A percentile compares a stretch with the other conserved stretches of the same genome.
phyloP scores from a whole-genome alignment of 2,329 filamentous ascomycete species.

The Cytospora mali region DNA sequence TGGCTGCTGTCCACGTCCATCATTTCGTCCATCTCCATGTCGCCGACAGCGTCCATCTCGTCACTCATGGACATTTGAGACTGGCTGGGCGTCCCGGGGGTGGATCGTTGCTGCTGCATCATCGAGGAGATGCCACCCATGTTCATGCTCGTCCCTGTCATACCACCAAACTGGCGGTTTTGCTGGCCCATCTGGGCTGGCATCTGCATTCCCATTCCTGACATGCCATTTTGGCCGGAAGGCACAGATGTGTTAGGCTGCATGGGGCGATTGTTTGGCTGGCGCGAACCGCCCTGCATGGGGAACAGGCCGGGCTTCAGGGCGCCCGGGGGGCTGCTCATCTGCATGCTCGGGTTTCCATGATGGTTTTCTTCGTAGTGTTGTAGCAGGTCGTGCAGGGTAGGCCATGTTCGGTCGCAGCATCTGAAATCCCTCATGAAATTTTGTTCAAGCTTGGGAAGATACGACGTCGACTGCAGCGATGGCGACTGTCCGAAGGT shows the following conservation, averaged over 20 bases:
- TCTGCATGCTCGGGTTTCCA: conserved; percentile 55
- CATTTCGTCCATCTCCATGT: conserved; percentile 95
- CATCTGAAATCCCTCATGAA: conserved; percentile 98
- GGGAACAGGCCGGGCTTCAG: conserved; percentile 23
- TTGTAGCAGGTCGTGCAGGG: conserved; percentile 90
- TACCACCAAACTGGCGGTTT: conserved; percentile 29
- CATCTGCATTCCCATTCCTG: conserved; percentile 28
- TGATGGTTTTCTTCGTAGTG: conserved; percentile 97
- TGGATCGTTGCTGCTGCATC: conserved; percentile 48
- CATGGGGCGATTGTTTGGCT: conserved; percentile 20
- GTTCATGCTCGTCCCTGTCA: conserved; percentile 37
- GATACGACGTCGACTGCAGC: conserved; percentile 93
- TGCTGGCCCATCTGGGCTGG: conserved; percentile 39
- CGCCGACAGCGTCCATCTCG: conserved; percentile 83
- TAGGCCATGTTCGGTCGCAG: conserved; percentile 86
- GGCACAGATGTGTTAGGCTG: conserved; percentile 25
- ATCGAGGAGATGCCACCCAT: conserved; percentile 43
- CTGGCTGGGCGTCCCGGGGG: conserved; percentile 34
- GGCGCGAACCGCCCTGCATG: conserved; percentile 22
- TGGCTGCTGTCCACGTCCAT: conserved; percentile 67
- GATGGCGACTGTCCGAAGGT: conserved; percentile 81
- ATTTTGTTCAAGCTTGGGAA: conserved; percentile 93
- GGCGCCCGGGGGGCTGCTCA: conserved; percentile 38
- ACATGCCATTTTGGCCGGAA: conserved; percentile 23
- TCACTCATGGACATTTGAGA: conserved; percentile 45